Percentiles rank a stretch among this genome's conserved stretches.
These are phyloP conservation scores for Trichoderma sp. DNA, from an alignment of 2,329 filamentous ascomycete genomes.

Conservation along the genomic window DNA sequence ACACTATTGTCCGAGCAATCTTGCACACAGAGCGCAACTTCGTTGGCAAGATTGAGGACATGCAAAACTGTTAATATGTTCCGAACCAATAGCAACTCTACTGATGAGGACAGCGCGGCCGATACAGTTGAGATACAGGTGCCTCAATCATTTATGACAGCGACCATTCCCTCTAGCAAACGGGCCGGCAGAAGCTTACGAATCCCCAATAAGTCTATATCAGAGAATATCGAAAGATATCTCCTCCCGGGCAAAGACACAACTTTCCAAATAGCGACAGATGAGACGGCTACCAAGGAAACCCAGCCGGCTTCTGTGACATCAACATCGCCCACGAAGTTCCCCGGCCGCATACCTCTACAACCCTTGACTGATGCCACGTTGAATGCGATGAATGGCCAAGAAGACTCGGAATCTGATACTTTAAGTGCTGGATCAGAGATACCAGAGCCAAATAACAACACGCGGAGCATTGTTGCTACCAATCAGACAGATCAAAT, in stretches of 20 bases:
- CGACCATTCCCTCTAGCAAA: not conserved
- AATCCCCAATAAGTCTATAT: constrained; percentile 2
- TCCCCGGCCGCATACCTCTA: constrained; percentile 20
- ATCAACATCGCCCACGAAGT: not conserved
- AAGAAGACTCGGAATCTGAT: constrained; percentile 20
- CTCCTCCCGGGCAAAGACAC: constrained; percentile 27
- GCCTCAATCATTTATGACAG: constrained; percentile 18
- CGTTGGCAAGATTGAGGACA: constrained; percentile 29
- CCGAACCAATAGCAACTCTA: constrained; percentile 32
- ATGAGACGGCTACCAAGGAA: constrained; percentile 33
- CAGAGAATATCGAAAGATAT: constrained; percentile 32
- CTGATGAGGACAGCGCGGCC: constrained; percentile 27
- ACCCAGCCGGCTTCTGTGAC: not conserved
- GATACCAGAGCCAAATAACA: not conserved
- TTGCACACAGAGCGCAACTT: not conserved
- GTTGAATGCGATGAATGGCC: constrained; percentile 23
- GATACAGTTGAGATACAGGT: constrained; percentile 29
- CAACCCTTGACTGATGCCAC: constrained; percentile 21
- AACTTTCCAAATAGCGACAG: constrained; percentile 35
- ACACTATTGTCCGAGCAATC: not conserved
- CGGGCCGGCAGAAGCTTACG: constrained; percentile 6
- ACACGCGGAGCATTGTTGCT: not conserved
- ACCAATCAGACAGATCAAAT: not conserved
- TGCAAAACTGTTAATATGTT: constrained; percentile 33
- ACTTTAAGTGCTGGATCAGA: not conserved